A percentile compares a stretch with the other conserved stretches of the same genome.
phyloP scores from a whole-genome alignment of 2,329 filamentous ascomycete genomes.

The Didymosphaeria variabile region DNA sequence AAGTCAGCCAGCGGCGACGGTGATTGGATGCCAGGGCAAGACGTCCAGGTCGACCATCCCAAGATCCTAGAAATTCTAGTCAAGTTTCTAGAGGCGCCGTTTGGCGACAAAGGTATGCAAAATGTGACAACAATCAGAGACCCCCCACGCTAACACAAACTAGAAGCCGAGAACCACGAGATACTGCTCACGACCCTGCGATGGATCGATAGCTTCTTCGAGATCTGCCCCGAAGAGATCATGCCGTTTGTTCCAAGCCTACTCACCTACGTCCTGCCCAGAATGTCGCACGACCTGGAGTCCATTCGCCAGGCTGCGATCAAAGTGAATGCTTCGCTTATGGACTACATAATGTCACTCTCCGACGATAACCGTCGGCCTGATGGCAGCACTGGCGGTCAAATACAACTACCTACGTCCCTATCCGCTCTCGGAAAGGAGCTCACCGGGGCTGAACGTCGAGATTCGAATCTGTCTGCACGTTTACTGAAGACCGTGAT shows the following conservation, averaged over 20 bases:
- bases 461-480: slow-evolving; percentile 50
- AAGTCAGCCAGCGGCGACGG: slow-evolving; percentile 71
- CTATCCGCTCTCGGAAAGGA: slow-evolving; percentile 52
- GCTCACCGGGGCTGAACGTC: slow-evolving; percentile 50
- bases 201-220: slow-evolving; percentile 96
- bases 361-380: slow-evolving; percentile 67
- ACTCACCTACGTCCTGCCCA: slow-evolving; percentile 88
- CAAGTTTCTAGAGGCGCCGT: slow-evolving; percentile 82
- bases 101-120: slow-evolving; percentile 63
- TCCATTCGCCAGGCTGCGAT: slow-evolving; percentile 87
- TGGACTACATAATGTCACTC: slow-evolving; percentile 93
- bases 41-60: slow-evolving; percentile 92
- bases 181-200: slow-evolving; percentile 88
- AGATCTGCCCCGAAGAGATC: slow-evolving; percentile 97
- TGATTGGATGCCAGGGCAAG: slow-evolving; percentile 97
- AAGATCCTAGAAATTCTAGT: slow-evolving; percentile 93
- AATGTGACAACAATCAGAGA: not conserved
- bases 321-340: slow-evolving; percentile 87
- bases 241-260: slow-evolving; percentile 93
- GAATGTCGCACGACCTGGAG: slow-evolving; percentile 91
- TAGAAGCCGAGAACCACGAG: slow-evolving; percentile 75
- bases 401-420: slow-evolving; percentile 53
- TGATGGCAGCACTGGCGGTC: slow-evolving; percentile 51
- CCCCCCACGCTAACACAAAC: slow-evolving; percentile 32
- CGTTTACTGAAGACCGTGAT: slow-evolving; percentile 47